Percentiles rank a stretch among this genome's conserved stretches.
Evolutionary conservation across 306 rosid species (phyloP).

Genomic region (Albizia julibrissin): DNA sequence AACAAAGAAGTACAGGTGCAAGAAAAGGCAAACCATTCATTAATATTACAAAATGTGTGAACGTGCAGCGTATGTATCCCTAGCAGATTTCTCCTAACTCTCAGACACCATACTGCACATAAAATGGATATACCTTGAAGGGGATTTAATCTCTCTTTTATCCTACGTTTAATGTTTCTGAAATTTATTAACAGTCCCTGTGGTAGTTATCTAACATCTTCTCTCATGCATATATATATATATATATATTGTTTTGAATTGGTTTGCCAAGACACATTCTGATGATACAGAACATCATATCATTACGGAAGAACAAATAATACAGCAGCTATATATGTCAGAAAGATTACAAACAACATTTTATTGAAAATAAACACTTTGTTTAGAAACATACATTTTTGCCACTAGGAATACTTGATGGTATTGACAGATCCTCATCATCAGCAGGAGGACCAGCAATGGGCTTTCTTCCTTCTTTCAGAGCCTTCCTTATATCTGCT

Average conservation of each 20-base stretch:
- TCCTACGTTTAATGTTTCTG: neutral
- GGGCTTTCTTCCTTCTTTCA: slow-evolving; percentile 97
- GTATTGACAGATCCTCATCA: slow-evolving; percentile 80
- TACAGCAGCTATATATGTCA: neutral
- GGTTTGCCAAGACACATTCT: neutral
- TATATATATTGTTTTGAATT: too few species aligned
- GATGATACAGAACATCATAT: neutral
- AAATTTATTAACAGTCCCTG: neutral
- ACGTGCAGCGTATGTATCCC: neutral
- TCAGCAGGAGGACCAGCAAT: slow-evolving; percentile 86
- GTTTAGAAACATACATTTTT: slow-evolving; percentile 61
- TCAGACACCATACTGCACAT: neutral
- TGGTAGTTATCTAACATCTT: neutral
- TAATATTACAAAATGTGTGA: neutral
- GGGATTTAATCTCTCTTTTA: slow-evolving; percentile 8
- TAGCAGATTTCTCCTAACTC: neutral
- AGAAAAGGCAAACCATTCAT: neutral
- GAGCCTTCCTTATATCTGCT: slow-evolving; percentile 97
- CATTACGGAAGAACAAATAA: neutral
- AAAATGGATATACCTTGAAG: neutral
- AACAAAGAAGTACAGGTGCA: neutral
- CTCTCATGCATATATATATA: too few species aligned
- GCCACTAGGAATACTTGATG: slow-evolving; percentile 47
- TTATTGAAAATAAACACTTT: slow-evolving; percentile 10
- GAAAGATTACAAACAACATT: slow-evolving; percentile 15